Base-by-base conservation (phyloP, 1,139 yeast species). In the Zygosaccharomyces sapae region DNA sequence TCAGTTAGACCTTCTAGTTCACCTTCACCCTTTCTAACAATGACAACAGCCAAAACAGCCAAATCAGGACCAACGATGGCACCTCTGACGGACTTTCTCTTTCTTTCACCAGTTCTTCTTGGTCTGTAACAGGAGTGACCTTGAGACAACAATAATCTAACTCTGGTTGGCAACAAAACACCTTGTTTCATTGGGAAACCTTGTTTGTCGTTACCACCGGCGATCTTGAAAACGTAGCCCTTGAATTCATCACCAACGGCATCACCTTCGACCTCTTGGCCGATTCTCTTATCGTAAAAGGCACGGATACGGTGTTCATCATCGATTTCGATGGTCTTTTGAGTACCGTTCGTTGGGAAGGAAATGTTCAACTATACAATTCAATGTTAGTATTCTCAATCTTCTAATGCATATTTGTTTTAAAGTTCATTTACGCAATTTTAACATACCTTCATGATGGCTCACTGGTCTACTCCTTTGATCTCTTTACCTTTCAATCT, bases 171-270 rank as follows among this genome's bases (percentile, higher is more conserved):
- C 81, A 88, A 95, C 83, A 92, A 81, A 63, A 92, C 98, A 84
- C 97, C 97, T 80, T 92, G 98, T 79, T 90, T 90, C 98, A 94
- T 92, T 79, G 98, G 97, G 96, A 92, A 92, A 81, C 98, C 98
- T 82, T 92, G 98, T 81, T 92, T 92, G 81, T 92, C 98, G 86
- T 94, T 94, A 85, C 98, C 98, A 73, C 98, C 98, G 67, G 97
- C 79, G 76, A 92, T 90, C 82, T 83, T 92, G 87, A 92, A 90
- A 73, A 89, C 76, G 90, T 92, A 92, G 71, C 98, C 98, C 79
- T 89, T 90, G 94, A 90, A 90, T 79, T 90, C 97, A 70, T 94
- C 98, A 71, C 96, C 95, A 69, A 92, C 86, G 62, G 88, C 77
- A 79, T 92, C 98, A 77, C 97, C 98, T 72, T 89, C 96, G 72